Conservation (phyloP, 2,329 filamentous ascomycete species). For the Cryphonectria radicalis region DNA sequence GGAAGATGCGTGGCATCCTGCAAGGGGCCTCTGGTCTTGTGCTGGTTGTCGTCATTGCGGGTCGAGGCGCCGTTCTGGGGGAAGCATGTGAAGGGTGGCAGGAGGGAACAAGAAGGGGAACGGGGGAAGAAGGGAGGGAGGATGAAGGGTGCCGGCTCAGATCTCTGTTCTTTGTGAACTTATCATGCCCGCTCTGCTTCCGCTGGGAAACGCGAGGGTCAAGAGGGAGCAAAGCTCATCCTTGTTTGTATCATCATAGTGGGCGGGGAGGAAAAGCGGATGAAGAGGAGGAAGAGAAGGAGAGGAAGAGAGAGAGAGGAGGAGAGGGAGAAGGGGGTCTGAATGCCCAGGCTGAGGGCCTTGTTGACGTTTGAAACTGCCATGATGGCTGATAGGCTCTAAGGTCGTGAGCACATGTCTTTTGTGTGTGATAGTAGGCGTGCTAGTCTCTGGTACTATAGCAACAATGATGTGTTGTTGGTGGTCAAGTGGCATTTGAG, state of each 20-base stretch:
- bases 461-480: background rate
- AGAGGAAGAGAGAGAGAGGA: background rate
- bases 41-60: conserved; percentile 35
- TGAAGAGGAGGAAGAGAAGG: too few relatives aligned
- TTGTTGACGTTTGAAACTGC: background rate
- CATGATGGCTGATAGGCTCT: background rate
- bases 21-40: conserved; percentile 20
- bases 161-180: conserved; percentile 41
- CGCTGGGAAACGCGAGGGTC: conserved; percentile 23
- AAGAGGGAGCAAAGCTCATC: conserved; percentile 31
- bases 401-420: background rate
- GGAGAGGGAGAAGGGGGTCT: background rate
- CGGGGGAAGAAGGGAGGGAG: background rate
- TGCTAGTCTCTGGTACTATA: background rate
- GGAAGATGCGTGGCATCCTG: background rate
- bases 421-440: background rate
- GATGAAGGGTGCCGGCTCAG: conserved; percentile 36
- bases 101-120: conserved; percentile 8
- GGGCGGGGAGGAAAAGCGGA: conserved; percentile 19
- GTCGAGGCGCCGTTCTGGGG: conserved; percentile 19
- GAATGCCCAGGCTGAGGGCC: background rate
- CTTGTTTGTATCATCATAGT: conserved; percentile 34
- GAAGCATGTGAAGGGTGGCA: conserved; percentile 5
- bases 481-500: background rate
- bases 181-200: conserved; percentile 27